These are phyloP conservation scores for Mortierella sp. DNA, from an alignment of 371 early-diverging fungal species.

Conservation along the genomic window DNA sequence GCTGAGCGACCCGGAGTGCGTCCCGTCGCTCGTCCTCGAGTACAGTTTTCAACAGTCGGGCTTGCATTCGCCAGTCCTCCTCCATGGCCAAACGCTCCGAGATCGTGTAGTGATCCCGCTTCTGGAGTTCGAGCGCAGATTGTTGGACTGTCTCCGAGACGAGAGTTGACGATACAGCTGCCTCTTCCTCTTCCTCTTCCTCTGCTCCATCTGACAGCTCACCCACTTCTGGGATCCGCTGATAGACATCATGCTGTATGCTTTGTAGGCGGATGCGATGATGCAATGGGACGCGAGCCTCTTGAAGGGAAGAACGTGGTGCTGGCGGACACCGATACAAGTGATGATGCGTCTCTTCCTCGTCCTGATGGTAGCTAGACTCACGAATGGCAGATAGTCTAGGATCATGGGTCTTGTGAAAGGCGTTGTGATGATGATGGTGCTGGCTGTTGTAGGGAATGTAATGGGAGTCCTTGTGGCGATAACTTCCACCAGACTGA, in stretches of 20 bases:
- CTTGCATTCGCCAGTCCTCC: conserved; percentile 42
- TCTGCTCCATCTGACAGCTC: not conserved
- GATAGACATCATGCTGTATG: no score
- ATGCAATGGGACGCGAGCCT: not conserved
- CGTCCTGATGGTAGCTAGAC: not conserved
- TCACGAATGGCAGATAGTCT: not conserved
- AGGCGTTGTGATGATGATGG: not conserved
- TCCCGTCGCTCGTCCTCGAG: conserved; percentile 18
- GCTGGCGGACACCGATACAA: not conserved
- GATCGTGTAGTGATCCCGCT: conserved; percentile 36
- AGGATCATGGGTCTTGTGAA: not conserved
- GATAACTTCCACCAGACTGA: not conserved
- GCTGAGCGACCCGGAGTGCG: not conserved
- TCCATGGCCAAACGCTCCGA: conserved; percentile 34
- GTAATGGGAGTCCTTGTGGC: not conserved
- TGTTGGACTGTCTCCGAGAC: conserved; percentile 25
- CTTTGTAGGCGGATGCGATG: no score
- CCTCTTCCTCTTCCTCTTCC: conserved; percentile 1
- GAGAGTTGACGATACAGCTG: conserved; percentile 2
- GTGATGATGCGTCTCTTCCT: not conserved
- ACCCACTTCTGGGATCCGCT: not conserved
- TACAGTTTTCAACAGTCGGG: conserved; percentile 9
- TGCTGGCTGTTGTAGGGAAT: not conserved
- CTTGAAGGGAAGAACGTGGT: conserved; percentile 9
- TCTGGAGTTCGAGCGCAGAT: conserved; percentile 30